Conservation (phyloP, 2,329 filamentous ascomycete genomes). For the Rhynchosporium graminicola region DNA sequence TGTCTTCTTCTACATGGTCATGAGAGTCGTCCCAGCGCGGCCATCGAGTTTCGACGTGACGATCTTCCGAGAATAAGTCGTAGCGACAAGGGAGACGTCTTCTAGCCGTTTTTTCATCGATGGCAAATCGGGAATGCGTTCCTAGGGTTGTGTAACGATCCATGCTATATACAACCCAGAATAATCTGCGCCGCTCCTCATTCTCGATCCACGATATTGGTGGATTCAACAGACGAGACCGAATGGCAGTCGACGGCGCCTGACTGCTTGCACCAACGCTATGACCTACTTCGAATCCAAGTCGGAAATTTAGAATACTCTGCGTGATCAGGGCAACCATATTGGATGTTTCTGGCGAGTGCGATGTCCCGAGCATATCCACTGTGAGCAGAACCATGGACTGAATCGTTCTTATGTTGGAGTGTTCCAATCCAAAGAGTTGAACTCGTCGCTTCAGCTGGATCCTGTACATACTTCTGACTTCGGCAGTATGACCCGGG, state of each 20-base stretch:
- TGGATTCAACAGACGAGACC: neutral
- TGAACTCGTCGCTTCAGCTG: slow-evolving; percentile 8
- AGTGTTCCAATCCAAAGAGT: slow-evolving; percentile 5
- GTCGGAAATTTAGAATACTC: slow-evolving; percentile 16
- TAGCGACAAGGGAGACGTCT: slow-evolving; percentile 16
- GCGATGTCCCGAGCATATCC: slow-evolving; percentile 7
- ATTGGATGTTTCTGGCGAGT: slow-evolving; percentile 11
- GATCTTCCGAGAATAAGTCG: slow-evolving; percentile 14
- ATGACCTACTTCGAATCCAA: slow-evolving; percentile 5
- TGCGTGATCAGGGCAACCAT: slow-evolving; percentile 15
- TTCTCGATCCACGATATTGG: slow-evolving; percentile 13
- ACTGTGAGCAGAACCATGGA: slow-evolving; percentile 12
- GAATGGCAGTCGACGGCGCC: neutral
- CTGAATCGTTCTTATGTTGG: slow-evolving; percentile 6
- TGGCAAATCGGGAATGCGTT: slow-evolving; percentile 12
- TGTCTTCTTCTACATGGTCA: slow-evolving; percentile 3
- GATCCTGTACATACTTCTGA: neutral
- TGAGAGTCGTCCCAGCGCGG: slow-evolving; percentile 7
- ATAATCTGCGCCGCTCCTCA: slow-evolving; percentile 15
- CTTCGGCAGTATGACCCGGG: slow-evolving; percentile 4
- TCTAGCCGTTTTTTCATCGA: slow-evolving; percentile 9
- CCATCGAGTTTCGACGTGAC: slow-evolving; percentile 11
- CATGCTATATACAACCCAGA: slow-evolving; percentile 15
- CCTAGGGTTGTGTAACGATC: slow-evolving; percentile 14
- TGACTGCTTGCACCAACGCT: neutral